These are phyloP conservation scores for Coemansia sp. DNA, from an alignment of 192 early-diverging fungal species.

Conservation along the genomic window DNA sequence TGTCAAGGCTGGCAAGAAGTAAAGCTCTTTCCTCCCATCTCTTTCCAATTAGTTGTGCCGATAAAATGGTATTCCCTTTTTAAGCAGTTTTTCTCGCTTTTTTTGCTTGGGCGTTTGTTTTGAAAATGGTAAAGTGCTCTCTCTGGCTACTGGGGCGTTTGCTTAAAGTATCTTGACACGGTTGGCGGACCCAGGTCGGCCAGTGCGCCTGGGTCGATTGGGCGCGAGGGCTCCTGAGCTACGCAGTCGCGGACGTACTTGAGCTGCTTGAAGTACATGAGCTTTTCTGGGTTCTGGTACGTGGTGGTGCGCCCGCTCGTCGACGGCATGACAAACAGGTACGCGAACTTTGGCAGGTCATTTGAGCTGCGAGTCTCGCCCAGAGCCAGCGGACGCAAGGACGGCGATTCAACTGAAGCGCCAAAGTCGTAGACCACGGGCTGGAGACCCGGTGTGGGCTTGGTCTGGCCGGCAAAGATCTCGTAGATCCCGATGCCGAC, in stretches of 20 bases:
- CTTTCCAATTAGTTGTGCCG: not conserved
- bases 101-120: not conserved
- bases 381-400: not conserved
- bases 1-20: conserved; percentile 80
- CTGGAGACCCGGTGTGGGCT: conserved; percentile 50
- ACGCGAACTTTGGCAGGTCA: conserved; percentile 13
- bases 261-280: conserved; percentile 57
- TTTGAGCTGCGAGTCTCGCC: conserved; percentile 7
- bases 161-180: conserved; percentile 32
- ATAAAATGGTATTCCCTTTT: not conserved
- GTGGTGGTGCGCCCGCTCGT: conserved; percentile 70
- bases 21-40: conserved; percentile 41
- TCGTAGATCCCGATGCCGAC: conserved; percentile 73
- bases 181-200: conserved; percentile 14
- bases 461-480: conserved; percentile 50
- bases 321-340: conserved; percentile 70
- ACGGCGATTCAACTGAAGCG: not conserved
- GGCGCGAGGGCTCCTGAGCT: not conserved
- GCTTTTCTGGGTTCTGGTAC: conserved; percentile 67
- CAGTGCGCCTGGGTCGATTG: conserved; percentile 15
- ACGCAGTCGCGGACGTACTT: conserved; percentile 48
- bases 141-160: no score
- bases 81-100: not conserved
- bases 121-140: not conserved
- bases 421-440: conserved; percentile 28